Conservation (phyloP, 768 basidiomycete species). For the Boletus vermiculosoides region DNA sequence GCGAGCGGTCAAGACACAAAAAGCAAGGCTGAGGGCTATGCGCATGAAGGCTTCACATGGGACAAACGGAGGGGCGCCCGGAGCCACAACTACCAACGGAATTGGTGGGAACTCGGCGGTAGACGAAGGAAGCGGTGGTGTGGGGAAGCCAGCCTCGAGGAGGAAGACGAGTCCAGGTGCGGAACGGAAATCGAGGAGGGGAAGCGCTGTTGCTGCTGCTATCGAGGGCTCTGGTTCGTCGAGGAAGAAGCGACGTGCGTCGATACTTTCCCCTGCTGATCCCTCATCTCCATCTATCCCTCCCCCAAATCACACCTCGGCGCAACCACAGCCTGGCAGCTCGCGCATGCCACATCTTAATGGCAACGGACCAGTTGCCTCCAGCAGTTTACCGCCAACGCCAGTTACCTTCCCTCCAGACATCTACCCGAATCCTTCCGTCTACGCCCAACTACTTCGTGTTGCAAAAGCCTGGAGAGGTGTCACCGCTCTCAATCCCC, state of each 20-base stretch:
- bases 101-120: conserved; percentile 8
- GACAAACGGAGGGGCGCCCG: conserved; percentile 18
- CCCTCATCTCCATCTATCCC: conserved; percentile 20
- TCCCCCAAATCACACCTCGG: conserved; percentile 8
- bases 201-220: conserved; percentile 35
- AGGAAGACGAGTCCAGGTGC: conserved; percentile 39
- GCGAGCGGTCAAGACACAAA: conserved; percentile 46
- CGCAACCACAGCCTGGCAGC: conserved; percentile 16
- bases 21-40: conserved; percentile 37
- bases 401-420: conserved; percentile 40
- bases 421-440: conserved; percentile 32
- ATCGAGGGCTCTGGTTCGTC: conserved; percentile 34
- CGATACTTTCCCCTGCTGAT: conserved; percentile 32
- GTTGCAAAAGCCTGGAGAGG: conserved; percentile 68
- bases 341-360: conserved; percentile 19
- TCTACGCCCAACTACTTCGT: conserved; percentile 50
- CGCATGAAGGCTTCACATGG: conserved; percentile 29
- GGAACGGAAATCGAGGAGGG: conserved; percentile 39
- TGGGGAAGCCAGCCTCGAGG: conserved; percentile 29
- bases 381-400: conserved; percentile 17
- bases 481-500: conserved; percentile 51
- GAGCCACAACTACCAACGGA: conserved; percentile 22
- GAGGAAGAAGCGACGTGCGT: conserved; percentile 40
- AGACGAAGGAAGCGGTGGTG: conserved; percentile 16
- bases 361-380: not conserved